A percentile compares a stretch with the other conserved stretches of the same genome.
Evolutionary conservation across 108 stramenopile genomes (phyloP).

Genomic region (Fragilariopsis cylindrus): DNA sequence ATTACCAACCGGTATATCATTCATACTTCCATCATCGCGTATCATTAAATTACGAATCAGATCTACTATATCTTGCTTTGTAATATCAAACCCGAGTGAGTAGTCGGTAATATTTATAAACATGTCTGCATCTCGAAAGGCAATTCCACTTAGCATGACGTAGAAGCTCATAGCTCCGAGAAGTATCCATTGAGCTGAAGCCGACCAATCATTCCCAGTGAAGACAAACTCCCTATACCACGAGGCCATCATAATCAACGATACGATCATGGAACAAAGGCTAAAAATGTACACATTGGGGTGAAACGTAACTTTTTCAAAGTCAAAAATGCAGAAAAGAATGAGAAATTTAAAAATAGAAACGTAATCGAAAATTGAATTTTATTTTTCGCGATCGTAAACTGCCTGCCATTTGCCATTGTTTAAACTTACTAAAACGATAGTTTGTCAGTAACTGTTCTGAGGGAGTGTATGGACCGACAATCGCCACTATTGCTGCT

Average conservation of each 20-base stretch:
- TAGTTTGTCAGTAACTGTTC: neutral
- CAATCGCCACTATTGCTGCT: neutral
- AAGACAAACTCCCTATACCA: neutral
- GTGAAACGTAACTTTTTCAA: neutral
- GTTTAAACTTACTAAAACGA: neutral
- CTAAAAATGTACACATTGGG: constrained; percentile 12
- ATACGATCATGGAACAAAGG: neutral
- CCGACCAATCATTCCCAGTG: neutral
- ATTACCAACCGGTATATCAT: no score
- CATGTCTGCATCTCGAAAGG: neutral
- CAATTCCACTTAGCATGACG: neutral
- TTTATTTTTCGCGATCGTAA: no score
- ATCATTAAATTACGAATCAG: neutral
- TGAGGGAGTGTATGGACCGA: neutral
- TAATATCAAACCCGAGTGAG: neutral
- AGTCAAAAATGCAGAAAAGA: no score
- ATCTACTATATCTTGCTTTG: neutral
- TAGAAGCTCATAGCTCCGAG: constrained; percentile 1
- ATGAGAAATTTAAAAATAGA: no score
- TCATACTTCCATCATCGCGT: no score
- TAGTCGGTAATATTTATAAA: neutral
- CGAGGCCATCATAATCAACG: neutral
- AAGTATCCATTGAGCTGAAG: constrained; percentile 6
- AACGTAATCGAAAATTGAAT: no score
- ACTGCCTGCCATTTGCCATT: no score